These are phyloP conservation scores for Ilex paraguariensis DNA, from an alignment of 305 asterid genomes.

Conservation along the genomic window DNA sequence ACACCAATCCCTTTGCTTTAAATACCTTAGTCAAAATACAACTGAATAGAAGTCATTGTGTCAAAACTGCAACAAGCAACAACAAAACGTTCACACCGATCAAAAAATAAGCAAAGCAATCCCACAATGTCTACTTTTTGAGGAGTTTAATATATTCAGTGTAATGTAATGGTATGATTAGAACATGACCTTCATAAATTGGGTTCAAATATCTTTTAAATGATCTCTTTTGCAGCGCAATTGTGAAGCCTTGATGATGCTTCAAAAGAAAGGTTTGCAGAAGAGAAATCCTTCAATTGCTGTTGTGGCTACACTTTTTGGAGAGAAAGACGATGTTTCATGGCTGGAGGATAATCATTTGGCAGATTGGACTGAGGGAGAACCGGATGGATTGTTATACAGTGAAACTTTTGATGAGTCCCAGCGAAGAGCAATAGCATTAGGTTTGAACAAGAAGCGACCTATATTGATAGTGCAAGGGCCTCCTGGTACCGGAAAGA, in stretches of 20 bases:
- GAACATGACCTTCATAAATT: no score
- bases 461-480: conserved; percentile 83
- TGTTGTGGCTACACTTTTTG: conserved; percentile 77
- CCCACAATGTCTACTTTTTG: no score
- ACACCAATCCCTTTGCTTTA: no score
- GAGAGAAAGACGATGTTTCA: conserved; percentile 71
- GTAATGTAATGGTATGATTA: not conserved
- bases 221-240: conserved; percentile 63
- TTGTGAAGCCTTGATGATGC: conserved; percentile 99
- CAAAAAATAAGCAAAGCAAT: no score
- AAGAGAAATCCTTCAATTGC: conserved; percentile 79
- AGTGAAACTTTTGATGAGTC: conserved; percentile 47
- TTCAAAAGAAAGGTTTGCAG: conserved; percentile 91
- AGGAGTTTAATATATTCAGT: not conserved
- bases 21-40: no score
- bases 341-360: conserved; percentile 56
- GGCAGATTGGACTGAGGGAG: conserved; percentile 68
- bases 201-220: not conserved
- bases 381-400: conserved; percentile 42
- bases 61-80: no score
- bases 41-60: no score
- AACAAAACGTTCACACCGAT: no score
- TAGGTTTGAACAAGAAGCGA: conserved; percentile 85
- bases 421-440: conserved; percentile 80
- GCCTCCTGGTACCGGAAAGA: conserved; percentile 99